Evolutionary conservation across 208 protist species (phyloP), one percentile per base, ranked within the genome.

Genomic region (Trypanosoma cruzi): DNA sequence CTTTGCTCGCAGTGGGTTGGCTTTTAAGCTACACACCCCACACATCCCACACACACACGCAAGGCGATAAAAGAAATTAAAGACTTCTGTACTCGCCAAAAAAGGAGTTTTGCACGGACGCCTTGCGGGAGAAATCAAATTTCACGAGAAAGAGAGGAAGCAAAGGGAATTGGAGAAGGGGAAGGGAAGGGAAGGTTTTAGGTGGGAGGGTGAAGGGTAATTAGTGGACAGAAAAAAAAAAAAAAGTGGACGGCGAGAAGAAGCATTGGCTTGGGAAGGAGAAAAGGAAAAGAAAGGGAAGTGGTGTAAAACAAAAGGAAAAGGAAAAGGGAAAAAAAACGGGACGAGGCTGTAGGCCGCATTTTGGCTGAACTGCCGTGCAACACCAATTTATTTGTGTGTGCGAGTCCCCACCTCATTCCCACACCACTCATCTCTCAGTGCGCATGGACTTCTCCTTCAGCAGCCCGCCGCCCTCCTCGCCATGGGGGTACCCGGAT

Each of bases 1-100:
- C 59, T 61, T 61, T 22, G 52, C 20, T 32, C 16, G 48, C 55
- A 40, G 34, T 26, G 49, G 14, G 46, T 52, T 52, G 34, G 62
- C 62, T 67, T 67, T 67, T 67, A 18, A 67, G 62, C 62, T 67
- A 67, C 62, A 61, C 56, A 4, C 34, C 20, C 44, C 11, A 14
- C 20, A 3, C 20, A 3, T 5, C 16, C 20, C 44, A 49, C 44
- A 52, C 22, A 52, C 48, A 26, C 22, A 26, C 22, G 28, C 29
- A 57, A 37, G 32, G 18, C 1, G 32, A 42, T 11, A n/a, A 44
- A 42, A 37, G 16, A 24, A 4, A 6, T 4, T n/a, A 4, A 52
- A 10, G 22, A 8, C 16, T 3, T 11, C 48, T 52, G 7, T 24
- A n/a, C 48, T 52, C 48, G 20, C 22, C n/a, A 18, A 52, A 52